Conservation (phyloP, 2,329 filamentous ascomycete genomes). For the Aspergillus sp. region DNA sequence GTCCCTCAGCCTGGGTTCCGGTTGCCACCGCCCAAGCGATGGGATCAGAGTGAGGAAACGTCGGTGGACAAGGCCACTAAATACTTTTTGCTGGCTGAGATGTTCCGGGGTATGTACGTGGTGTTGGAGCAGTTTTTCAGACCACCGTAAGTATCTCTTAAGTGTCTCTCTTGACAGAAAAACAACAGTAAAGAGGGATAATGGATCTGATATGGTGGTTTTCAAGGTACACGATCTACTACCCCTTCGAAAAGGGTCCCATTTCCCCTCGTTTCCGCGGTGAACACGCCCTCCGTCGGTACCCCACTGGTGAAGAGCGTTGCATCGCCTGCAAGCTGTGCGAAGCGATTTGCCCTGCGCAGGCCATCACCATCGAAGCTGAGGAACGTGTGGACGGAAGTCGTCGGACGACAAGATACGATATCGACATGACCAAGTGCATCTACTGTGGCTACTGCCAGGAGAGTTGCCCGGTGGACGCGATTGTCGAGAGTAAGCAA, state of each 20-base stretch:
- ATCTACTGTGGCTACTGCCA: slow-evolving; percentile 99
- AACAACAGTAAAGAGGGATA: neutral
- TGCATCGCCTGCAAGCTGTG: slow-evolving; percentile 99
- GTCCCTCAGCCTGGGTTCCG: slow-evolving; percentile 76
- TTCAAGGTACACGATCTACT: slow-evolving; percentile 88
- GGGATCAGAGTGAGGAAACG: slow-evolving; percentile 71
- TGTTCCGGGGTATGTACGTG: slow-evolving; percentile 96
- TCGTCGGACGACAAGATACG: slow-evolving; percentile 90
- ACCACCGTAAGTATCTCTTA: slow-evolving; percentile 66
- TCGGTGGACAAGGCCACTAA: slow-evolving; percentile 77
- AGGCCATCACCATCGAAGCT: slow-evolving; percentile 98
- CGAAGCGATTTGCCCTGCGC: slow-evolving; percentile 94
- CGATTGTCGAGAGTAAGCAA: slow-evolving; percentile 64
- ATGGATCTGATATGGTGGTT: neutral
- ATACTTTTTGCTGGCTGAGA: slow-evolving; percentile 93
- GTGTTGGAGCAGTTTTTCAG: slow-evolving; percentile 96
- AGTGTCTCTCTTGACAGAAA: neutral
- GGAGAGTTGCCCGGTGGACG: slow-evolving; percentile 96
- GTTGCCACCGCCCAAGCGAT: slow-evolving; percentile 61
- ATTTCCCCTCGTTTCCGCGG: slow-evolving; percentile 97
- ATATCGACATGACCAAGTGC: slow-evolving; percentile 99
- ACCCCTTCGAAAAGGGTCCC: slow-evolving; percentile 97
- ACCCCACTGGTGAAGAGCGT: slow-evolving; percentile 94
- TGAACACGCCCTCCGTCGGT: slow-evolving; percentile 91
- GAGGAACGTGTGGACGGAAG: slow-evolving; percentile 96